These are phyloP conservation scores for Sclerotinia borealis DNA, from an alignment of 2,329 filamentous ascomycete genomes.

Conservation along the genomic window DNA sequence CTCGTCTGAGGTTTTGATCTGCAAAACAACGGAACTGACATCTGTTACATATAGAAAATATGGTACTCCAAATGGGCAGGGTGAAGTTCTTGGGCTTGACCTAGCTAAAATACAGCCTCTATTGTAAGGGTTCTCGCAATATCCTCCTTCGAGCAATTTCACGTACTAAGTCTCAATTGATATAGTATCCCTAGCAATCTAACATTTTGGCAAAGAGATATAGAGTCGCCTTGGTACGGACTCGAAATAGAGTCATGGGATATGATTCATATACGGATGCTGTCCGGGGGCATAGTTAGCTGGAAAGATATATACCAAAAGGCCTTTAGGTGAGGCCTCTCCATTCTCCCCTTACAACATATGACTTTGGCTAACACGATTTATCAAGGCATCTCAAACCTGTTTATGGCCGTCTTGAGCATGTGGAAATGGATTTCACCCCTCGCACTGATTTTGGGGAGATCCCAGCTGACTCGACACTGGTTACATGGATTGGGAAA, in stretches of 20 bases:
- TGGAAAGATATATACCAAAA: conserved; percentile 73
- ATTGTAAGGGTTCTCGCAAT: conserved; percentile 36
- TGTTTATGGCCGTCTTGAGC: conserved; percentile 70
- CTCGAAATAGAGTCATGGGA: conserved; percentile 45
- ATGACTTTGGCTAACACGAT: conserved; percentile 19
- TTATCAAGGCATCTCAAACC: conserved; percentile 64
- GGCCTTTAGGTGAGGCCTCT: conserved; percentile 52
- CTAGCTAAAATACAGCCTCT: conserved; percentile 56
- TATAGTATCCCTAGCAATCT: conserved; percentile 64
- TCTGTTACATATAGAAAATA: conserved; percentile 11
- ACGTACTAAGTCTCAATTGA: not conserved
- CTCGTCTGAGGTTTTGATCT: not conserved
- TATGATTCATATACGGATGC: conserved; percentile 75
- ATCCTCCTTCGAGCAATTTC: not conserved
- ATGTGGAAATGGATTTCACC: conserved; percentile 80
- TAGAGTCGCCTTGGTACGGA: conserved; percentile 65
- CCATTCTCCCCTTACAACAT: not conserved
- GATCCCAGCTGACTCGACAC: conserved; percentile 48
- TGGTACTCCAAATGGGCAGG: not conserved
- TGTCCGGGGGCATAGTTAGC: conserved; percentile 68
- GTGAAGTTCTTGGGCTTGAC: conserved; percentile 55
- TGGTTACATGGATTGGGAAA: conserved; percentile 64
- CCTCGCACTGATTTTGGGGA: conserved; percentile 66
- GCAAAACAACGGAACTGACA: not conserved
- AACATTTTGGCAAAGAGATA: conserved; percentile 65